Evolutionary conservation across 1,284 basidiomycete species (phyloP), one percentile per base, ranked within the genome.

Genomic region (Rhodotorula sp.): DNA sequence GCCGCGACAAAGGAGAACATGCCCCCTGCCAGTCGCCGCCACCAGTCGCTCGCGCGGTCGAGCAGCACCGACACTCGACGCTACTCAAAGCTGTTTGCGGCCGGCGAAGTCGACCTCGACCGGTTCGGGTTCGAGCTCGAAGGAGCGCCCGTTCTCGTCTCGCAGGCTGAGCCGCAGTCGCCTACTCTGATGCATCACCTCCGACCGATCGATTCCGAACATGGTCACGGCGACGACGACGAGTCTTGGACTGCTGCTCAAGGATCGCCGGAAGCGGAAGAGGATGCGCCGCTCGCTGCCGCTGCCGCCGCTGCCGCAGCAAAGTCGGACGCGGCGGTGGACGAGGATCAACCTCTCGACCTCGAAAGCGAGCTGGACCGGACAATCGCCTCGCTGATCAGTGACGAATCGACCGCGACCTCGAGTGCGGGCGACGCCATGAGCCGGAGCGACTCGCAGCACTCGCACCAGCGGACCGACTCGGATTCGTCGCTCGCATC

Each of bases 301-400:
- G 18, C 29, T 26, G 49, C 17, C 26, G 42, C 30, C 29, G 15
- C 26, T 24, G 48, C 42, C 37, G 20, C 24, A 53, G 33, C 26
- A 29, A 33, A 22, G 37, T 24, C 53, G 51, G 33, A 51, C 57
- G 12, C 42, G 3, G 18, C 4, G 53, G 24, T 29, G 20, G 49
- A 22, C 55, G 51, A 53, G 51, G 69, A 68, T 20, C 59, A 37
- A 55, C 51, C 67, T 37, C 60, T 53, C 45, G 62, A 65, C 30
- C 51, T 73, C 63, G 68, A 70, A 46, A 6, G 37, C 30, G 71
- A 70, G 66, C 67, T 73, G 29, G 66, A 73, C n/a, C 63, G 62
- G 33, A 70, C 68, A 48, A 66, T 73, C 53, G 71, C 71, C 3
- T 60, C 60, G 18, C 67, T 73, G 24, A 63, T 58, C 66, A 30